These are phyloP conservation scores for Mrakia gelida DNA, from an alignment of 768 basidiomycete species.

Conservation along the genomic window DNA sequence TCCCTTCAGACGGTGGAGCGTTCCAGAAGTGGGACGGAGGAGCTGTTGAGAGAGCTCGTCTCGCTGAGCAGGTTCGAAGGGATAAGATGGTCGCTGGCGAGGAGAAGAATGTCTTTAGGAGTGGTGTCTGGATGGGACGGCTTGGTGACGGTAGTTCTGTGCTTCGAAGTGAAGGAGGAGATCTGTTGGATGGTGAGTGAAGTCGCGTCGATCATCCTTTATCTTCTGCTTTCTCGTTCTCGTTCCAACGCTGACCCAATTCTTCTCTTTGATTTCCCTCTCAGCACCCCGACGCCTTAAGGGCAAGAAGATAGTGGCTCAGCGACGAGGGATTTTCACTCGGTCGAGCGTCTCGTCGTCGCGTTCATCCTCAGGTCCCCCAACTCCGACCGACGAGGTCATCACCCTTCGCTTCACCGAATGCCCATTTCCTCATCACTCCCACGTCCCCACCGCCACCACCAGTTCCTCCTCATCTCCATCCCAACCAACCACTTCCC, in stretches of 20 bases:
- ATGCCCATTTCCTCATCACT: slow-evolving; percentile 1
- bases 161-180: not conserved
- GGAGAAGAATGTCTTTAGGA: not conserved
- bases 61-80: not conserved
- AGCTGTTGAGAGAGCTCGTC: slow-evolving; percentile 6
- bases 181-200: slow-evolving; percentile 6
- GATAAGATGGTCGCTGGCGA: not conserved
- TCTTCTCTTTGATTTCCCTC: not conserved
- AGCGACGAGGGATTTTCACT: not conserved
- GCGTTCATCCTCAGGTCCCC: not conserved
- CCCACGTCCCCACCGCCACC: not conserved
- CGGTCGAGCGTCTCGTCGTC: not conserved
- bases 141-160: not conserved
- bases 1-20: slow-evolving; percentile 2
- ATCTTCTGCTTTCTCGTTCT: not conserved
- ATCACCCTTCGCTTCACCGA: not conserved
- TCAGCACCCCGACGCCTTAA: slow-evolving; percentile 13
- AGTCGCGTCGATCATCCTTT: too few species aligned
- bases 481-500: slow-evolving; percentile 2
- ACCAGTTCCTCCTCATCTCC: not conserved
- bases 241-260: too few species aligned
- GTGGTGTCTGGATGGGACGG: not conserved
- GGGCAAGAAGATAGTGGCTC: slow-evolving; percentile 13
- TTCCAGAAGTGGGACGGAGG: slow-evolving; percentile 24
- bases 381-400: not conserved